Conservation (phyloP, 164 flowering plant genomes). For the Aristolochia contorta region DNA sequence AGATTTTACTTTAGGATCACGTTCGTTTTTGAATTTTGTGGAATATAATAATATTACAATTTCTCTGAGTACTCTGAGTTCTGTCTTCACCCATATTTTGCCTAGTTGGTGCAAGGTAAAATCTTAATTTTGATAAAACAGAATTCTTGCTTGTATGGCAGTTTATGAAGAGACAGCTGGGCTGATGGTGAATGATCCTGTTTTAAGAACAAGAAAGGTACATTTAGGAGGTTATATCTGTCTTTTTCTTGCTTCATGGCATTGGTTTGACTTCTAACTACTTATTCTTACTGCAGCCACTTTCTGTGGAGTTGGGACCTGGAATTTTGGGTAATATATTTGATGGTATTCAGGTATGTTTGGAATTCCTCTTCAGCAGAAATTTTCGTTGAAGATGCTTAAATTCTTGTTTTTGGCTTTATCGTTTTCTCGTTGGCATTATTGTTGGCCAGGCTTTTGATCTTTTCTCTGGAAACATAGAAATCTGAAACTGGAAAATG, state of each 20-base stretch:
- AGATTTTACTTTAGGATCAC: too few relatives aligned
- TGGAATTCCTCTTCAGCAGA: neutral
- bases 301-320: conserved; percentile 97
- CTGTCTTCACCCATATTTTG: too few relatives aligned
- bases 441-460: too few relatives aligned
- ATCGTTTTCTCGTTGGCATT: too few relatives aligned
- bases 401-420: neutral
- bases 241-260: neutral
- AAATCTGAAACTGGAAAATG: too few relatives aligned
- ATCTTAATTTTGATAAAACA: neutral
- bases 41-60: too few relatives aligned
- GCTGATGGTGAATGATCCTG: conserved; percentile 91
- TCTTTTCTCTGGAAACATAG: too few relatives aligned
- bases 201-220: conserved; percentile 91
- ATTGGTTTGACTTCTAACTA: neutral
- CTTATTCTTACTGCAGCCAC: conserved; percentile 51
- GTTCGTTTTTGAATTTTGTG: too few relatives aligned
- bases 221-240: neutral
- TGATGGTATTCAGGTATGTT: conserved; percentile 95
- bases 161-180: conserved; percentile 99
- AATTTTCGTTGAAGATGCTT: too few relatives aligned
- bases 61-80: too few relatives aligned
- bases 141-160: conserved; percentile 14
- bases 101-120: too few relatives aligned
- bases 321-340: conserved; percentile 97